Conservation (phyloP, 352 stramenopile genomes). For the Phytophthora pluvialis region DNA sequence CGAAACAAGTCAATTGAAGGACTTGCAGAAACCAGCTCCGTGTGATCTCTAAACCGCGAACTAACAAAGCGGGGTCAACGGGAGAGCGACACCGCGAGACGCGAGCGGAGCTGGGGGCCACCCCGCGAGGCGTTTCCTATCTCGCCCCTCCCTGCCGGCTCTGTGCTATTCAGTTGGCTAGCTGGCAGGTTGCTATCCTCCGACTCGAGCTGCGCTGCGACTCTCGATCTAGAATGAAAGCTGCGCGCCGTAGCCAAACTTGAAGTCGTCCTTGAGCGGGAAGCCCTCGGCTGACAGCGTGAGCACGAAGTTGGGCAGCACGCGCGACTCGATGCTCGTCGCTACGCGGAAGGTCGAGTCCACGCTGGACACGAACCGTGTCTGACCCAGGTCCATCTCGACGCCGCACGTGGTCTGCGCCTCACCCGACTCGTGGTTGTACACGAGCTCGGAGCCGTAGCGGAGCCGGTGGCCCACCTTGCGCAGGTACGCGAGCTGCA, state of each 20-base stretch:
- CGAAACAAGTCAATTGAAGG: constrained; percentile 37
- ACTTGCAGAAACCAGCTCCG: constrained; percentile 36
- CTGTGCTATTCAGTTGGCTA: constrained; percentile 35
- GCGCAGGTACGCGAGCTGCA: constrained; percentile 88
- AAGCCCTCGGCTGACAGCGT: constrained; percentile 86
- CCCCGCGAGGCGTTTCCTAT: constrained; percentile 20
- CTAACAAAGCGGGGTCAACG: constrained; percentile 25
- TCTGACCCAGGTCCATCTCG: constrained; percentile 87
- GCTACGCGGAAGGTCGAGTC: constrained; percentile 86
- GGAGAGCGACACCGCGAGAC: constrained; percentile 14
- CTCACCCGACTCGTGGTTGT: constrained; percentile 86
- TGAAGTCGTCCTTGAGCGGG: constrained; percentile 90
- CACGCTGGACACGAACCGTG: constrained; percentile 83
- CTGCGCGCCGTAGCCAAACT: constrained; percentile 91
- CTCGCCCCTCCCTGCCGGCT: constrained; percentile 23
- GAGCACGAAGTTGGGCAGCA: constrained; percentile 89
- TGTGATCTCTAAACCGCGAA: constrained; percentile 35
- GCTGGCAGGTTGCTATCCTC: constrained; percentile 31
- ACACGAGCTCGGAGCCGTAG: constrained; percentile 87
- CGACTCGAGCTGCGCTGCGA: constrained; percentile 29
- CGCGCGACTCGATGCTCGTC: constrained; percentile 82
- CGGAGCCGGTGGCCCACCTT: constrained; percentile 85
- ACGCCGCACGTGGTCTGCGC: constrained; percentile 83
- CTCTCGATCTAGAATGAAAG: constrained; percentile 82
- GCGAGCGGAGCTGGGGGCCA: constrained; percentile 11